Evolutionary conservation across 129 eudicot species (phyloP), one percentile per base, ranked within the genome.

Genomic region (Gnaphalium uliginosum): DNA sequence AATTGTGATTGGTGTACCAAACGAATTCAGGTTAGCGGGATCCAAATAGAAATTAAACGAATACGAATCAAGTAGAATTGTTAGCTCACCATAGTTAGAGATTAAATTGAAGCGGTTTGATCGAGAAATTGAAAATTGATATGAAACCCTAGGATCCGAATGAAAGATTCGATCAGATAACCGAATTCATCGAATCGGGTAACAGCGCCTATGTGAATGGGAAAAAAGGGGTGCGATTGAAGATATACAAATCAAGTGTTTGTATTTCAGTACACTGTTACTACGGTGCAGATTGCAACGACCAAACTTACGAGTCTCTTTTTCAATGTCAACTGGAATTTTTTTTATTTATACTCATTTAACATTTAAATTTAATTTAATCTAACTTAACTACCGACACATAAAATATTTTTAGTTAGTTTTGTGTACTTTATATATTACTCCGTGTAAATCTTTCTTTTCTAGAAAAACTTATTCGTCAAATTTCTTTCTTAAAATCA

Each of bases 81-180:
- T 13, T 32, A 74, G 27, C 83, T 83, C 76, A 86, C 90, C 90
- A 85, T 88, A 65, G 41, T 86, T 9, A 43, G 50, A 51, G 68
- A 79, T 74, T 23, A 69, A 66, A 68, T 30, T 53, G 39, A 51
- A 80, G 53, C n/a, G 53, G 53, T 46, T 46, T 72, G 58, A 59
- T 61, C 22, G 19, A 17, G 24, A 19, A 64, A 77, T 24, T 66
- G 35, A 60, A 73, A 58, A 33, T 46, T 19, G 33, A 72, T 51
- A 22, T 74, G 53, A 46, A 46, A 46, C 53, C 53, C 53, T 46
- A 46, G 18, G 17, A 46, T 46, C 79, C 77, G 81, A 78, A 32
- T 78, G 83, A 69, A 75, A 74, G 81, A 81, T 81, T 78, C 56
- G 25, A 71, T 25, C 43, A 24, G 14, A 26, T 29, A 37, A 59